Base-by-base conservation (phyloP, 345 rosid genomes). In the Citrus medica region DNA sequence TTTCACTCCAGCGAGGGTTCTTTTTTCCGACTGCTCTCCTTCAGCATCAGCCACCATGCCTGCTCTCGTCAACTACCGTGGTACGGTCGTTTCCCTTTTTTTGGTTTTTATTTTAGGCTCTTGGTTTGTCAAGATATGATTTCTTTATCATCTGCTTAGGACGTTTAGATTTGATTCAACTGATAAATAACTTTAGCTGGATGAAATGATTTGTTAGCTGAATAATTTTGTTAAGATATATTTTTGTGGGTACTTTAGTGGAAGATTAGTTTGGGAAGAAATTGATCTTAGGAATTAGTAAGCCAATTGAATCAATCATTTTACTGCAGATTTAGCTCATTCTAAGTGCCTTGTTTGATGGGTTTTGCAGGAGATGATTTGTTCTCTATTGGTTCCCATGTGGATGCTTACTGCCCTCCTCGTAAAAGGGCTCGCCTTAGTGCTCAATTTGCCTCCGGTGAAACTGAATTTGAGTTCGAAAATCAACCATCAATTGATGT, bases 391-490 rank as follows among this genome's bases (percentile, higher is more conserved):
- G 86, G 85, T 74, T 72, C 89, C 74, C 59, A 80, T 60, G 82
- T 82, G 77, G 93, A 87, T 83, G 60, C 78, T 1, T 89, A 83
- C 81, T 82, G 80, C 78, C 90, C 92, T 78, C 85, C 92, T 62
- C 82, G 77, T 81, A 92, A 92, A 86, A 82, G 97, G 81, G 92
- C 92, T 66, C 91, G 97, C 64, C 30, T 85, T 61, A 82, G 83
- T 76, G 75, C 87, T 74, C 83, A 89, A 1, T 85, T 75, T 76
- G 28, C 63, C 16, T 67, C 78, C 67, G 76, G 80, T 35, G 77
- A 79, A 24, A 51, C 73, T 2, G 73, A 82, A 61, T 62, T 82
- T 67, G 88, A 78, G 64, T 85, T 62, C 58, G 81, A 76, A 24
- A 82, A 77, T 71, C 84, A 77, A 64, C 84, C 90, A 25, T 88